Base-by-base conservation (phyloP, 257 asterid species). In the Nicotiana paniculata region DNA sequence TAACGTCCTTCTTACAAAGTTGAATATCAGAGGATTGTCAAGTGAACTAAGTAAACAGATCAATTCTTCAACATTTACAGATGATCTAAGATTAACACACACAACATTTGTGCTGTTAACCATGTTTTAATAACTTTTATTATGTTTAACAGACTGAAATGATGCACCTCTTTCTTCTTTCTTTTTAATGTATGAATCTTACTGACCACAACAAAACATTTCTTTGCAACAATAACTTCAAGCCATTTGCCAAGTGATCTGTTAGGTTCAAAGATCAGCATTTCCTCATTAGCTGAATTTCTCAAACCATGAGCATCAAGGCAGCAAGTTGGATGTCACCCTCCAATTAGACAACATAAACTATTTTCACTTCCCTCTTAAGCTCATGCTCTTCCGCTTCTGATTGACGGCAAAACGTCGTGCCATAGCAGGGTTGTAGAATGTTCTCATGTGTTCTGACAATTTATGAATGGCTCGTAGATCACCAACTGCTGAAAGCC, bases 381-480 rank as follows among this genome's bases (percentile, higher is more conserved):
- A 87, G 85, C 93, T 94, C 88, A 82, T 78, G 85, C 97, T 92
- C 83, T 77, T 93, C 46, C 97, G 90, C 90, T 90, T 93, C 91
- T 91, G 94, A 81, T 82, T 89, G 59, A 94, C 78, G 64, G 97
- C 90, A 82, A 90, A 91, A 72, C 97, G 97, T 0, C 99, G 93
- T 17, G 97, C 98, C 97, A 96, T 93, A 5, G 97, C 95, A 80
- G 98, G 97, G 84, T 94, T 94, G 82, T 93, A 94, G 86, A 92
- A 93, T 59, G 81, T 92, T 82, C 94, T 90, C 98, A 94, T 96
- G 76, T 96, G 95, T 80, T 92, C 99, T 2, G 99, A 96, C 5
- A 96, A 88, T 82, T 85, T 92, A 53, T 94, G 93, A 51, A 96
- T 96, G 11, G 93, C 84, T 64, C 82, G 87, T 33, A 96, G 94